A percentile compares a stretch with the other conserved stretches of the same genome.
phyloP scores from a whole-genome alignment of 2,329 filamentous ascomycete species.

The Cladosporium colombiae region DNA sequence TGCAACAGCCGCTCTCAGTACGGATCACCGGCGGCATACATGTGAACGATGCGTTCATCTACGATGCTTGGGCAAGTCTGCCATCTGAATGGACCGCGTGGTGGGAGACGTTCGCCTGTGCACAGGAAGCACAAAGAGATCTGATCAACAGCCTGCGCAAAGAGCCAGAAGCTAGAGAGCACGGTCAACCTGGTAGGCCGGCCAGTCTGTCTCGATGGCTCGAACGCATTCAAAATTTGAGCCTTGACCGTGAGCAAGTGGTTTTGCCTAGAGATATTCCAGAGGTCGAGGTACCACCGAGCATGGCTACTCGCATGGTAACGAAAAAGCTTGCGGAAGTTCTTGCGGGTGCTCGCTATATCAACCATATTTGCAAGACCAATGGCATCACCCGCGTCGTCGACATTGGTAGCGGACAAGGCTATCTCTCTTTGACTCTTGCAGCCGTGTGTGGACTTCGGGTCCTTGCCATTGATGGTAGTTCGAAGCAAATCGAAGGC shows the following conservation, averaged over 20 bases:
- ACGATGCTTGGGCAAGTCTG: conserved; percentile 21
- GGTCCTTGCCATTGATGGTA: conserved; percentile 24
- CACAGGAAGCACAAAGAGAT: conserved; percentile 22
- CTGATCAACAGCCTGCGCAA: conserved; percentile 21
- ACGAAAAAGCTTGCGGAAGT: conserved; percentile 25
- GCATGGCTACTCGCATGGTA: conserved; percentile 19
- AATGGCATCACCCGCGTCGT: conserved; percentile 19
- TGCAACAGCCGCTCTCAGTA: conserved; percentile 21
- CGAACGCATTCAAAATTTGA: conserved; percentile 18
- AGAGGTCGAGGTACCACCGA: conserved; percentile 14
- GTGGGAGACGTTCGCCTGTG: conserved; percentile 16
- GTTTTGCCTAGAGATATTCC: conserved; percentile 3
- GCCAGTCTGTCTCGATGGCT: conserved; percentile 20
- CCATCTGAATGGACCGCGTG: conserved; percentile 22
- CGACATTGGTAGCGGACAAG: conserved; percentile 24
- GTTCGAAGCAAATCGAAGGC: conserved; percentile 22
- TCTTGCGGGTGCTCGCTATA: conserved; percentile 19
- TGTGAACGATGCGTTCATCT: conserved; percentile 24
- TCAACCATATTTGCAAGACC: conserved; percentile 21
- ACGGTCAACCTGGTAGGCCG: conserved; percentile 16
- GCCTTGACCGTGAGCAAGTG: conserved; percentile 21
- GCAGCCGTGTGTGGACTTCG: conserved; percentile 19
- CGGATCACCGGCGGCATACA: conserved; percentile 25
- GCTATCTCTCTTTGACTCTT: conserved; percentile 22
- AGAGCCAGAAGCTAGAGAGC: background rate